Conservation (phyloP, 2,329 filamentous ascomycete species). For the Penicillium italicum region DNA sequence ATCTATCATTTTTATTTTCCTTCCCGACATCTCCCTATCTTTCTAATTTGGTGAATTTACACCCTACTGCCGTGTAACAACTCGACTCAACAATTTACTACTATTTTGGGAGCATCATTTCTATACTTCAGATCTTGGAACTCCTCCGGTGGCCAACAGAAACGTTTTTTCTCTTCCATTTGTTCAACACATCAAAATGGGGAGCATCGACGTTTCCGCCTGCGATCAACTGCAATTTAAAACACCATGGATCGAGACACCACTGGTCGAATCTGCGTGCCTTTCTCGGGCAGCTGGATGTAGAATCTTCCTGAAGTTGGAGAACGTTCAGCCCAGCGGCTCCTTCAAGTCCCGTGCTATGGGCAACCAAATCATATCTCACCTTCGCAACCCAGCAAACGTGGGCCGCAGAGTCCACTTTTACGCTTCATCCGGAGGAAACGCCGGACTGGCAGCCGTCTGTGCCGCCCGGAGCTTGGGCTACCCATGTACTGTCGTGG, state of each 20-base stretch:
- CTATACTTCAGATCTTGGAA: constrained; percentile 8
- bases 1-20: constrained; percentile 9
- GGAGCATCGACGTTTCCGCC: constrained; percentile 31
- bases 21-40: not conserved
- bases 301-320: constrained; percentile 80
- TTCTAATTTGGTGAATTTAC: constrained; percentile 11
- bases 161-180: not conserved
- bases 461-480: constrained; percentile 64
- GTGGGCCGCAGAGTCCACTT: constrained; percentile 58
- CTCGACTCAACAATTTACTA: constrained; percentile 4
- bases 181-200: constrained; percentile 30
- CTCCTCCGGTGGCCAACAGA: constrained; percentile 1
- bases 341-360: constrained; percentile 81
- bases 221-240: constrained; percentile 28
- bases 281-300: constrained; percentile 70
- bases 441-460: constrained; percentile 78
- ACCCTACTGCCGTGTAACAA: constrained; percentile 12
- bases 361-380: constrained; percentile 64
- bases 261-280: constrained; percentile 62
- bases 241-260: constrained; percentile 67
- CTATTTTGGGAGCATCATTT: constrained; percentile 12
- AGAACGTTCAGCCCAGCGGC: constrained; percentile 77
- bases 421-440: constrained; percentile 77
- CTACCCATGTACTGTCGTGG: constrained; percentile 69
- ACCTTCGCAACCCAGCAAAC: constrained; percentile 42